Evolutionary conservation across 495 filamentous ascomycete species (phyloP), one percentile per base, ranked within the genome.

Genomic region (Elaphomyces granulatus): DNA sequence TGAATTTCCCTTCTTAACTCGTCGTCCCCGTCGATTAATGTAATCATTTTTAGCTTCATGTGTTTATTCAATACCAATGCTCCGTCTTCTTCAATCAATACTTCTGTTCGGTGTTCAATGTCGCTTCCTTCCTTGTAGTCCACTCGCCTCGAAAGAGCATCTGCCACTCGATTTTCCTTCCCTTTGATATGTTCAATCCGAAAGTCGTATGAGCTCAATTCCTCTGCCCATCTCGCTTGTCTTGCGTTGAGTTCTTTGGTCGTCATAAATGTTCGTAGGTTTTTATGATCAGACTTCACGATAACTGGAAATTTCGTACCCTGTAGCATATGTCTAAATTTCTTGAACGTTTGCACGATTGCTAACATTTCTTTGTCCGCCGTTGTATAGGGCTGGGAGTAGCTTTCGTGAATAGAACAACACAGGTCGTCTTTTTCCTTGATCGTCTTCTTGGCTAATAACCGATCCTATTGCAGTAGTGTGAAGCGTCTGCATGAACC

Each of bases 311-410:
- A 14, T 1, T 37, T 23, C 10, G 19, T 35, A n/a, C 20, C 37
- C 35, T 54, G 34, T 0, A 63, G 34, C 9, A 58, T 41, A 8
- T 36, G 38, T 37, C 55, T 40, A 49, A 44, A 64, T 21, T 48
- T 16, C 16, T 59, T 34, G n/a, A 62, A 52, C 19, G 37, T 37
- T 37, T 30, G 30, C 1, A 59, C 53, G 9, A 55, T 53, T 3
- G 40, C 46, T 8, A 61, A 26, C 3, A 59, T 20, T 37, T 53
- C 50, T 31, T 57, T 52, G 30, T 62, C 36, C 18, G 33, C 60
- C 61, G 31, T 63, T 61, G 0, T 20, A 14, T 38, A 63, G 51
- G 0, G 49, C 52, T 1, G 44, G 36, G 7, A 20, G 42, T 8
- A 55, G 37, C 16, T 45, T 56, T 19, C 43, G 49, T 0, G 48